A percentile compares a stretch with the other conserved stretches of the same genome.
Conservation (phyloP, 2,329 filamentous ascomycete species). For the Piedraia hortae region DNA sequence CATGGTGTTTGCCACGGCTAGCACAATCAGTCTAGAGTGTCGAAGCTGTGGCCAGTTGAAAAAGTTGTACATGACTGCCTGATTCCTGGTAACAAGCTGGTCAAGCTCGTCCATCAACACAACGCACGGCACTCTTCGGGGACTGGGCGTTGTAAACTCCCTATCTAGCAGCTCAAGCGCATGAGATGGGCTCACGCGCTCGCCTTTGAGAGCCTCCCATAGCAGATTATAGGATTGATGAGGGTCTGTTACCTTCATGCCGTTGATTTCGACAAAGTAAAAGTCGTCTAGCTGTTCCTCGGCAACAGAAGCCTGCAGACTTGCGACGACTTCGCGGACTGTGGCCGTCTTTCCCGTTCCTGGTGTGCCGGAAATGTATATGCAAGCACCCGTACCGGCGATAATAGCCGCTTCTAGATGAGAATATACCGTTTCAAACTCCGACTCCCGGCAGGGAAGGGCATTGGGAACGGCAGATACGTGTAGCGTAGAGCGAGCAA, state of each 20-base stretch:
- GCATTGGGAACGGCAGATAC: constrained; percentile 78
- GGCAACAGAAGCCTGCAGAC: constrained; percentile 63
- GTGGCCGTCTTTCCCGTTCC: constrained; percentile 96
- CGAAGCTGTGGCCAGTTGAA: constrained; percentile 94
- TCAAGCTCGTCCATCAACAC: constrained; percentile 97
- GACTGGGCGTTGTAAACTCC: constrained; percentile 78
- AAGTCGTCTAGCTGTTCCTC: constrained; percentile 92
- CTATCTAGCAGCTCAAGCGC: constrained; percentile 72
- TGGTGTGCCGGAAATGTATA: constrained; percentile 96
- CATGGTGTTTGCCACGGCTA: constrained; percentile 97
- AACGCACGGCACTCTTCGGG: constrained; percentile 75
- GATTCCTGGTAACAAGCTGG: constrained; percentile 89
- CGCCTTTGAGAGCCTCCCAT: constrained; percentile 86
- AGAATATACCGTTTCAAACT: constrained; percentile 77
- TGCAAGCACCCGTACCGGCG: constrained; percentile 80
- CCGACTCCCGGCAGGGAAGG: constrained; percentile 70
- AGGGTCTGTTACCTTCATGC: constrained; percentile 97
- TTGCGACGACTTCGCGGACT: constrained; percentile 75
- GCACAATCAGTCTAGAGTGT: constrained; percentile 77
- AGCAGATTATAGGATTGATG: constrained; percentile 86
- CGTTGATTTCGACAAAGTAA: constrained; percentile 97
- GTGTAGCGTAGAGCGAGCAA: constrained; percentile 68
- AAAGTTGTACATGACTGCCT: constrained; percentile 99
- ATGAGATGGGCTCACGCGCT: constrained; percentile 75
- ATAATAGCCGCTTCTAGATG: constrained; percentile 85